Evolutionary conservation across 225 moss, liverwort and hornwort genomes (phyloP).

Genomic region (Asterella californica): DNA sequence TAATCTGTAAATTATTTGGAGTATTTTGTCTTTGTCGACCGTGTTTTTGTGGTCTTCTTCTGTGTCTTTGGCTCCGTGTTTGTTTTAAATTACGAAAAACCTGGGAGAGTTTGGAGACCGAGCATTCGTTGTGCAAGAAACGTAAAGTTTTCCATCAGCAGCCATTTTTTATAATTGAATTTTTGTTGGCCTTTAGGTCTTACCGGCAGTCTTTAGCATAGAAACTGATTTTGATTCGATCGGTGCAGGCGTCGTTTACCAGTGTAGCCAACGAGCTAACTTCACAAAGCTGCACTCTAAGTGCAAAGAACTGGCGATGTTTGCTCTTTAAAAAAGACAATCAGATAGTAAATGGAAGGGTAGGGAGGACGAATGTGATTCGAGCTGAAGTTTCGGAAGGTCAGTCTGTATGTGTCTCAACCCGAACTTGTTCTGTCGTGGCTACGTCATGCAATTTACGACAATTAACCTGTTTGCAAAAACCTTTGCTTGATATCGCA

Average conservation of each 20-base stretch:
- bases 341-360: neutral
- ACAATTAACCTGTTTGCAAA: neutral
- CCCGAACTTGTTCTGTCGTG: neutral
- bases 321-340: neutral
- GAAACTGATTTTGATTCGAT: neutral
- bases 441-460: neutral
- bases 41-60: neutral
- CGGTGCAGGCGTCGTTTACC: slow-evolving; percentile 1
- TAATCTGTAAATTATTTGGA: neutral
- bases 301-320: neutral
- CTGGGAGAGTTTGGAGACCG: neutral
- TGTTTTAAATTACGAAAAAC: too few relatives aligned
- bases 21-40: neutral
- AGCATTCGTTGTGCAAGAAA: neutral
- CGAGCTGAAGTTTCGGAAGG: slow-evolving; percentile 16
- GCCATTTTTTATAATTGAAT: neutral
- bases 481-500: neutral
- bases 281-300: neutral
- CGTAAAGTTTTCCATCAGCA: neutral
- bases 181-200: neutral
- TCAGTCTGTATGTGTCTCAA: neutral
- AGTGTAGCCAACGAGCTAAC: neutral
- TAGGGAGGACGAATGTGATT: neutral
- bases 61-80: neutral
- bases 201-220: neutral